Conservation (phyloP, 2,329 filamentous ascomycete genomes). For the Aureobasidium zeae region DNA sequence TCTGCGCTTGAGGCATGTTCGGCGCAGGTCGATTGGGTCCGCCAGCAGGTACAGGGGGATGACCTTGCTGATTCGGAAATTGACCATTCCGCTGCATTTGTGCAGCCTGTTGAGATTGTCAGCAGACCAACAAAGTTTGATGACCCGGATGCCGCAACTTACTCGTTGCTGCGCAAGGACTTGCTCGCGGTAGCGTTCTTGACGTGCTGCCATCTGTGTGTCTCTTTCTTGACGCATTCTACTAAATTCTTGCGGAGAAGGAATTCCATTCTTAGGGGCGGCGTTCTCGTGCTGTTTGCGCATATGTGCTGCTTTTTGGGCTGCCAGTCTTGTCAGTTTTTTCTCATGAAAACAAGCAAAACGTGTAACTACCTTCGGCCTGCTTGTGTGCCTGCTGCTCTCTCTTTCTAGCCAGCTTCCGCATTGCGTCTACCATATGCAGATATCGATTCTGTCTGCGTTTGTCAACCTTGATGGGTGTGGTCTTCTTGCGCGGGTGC, state of each 20-base stretch:
- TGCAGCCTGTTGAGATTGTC: constrained; percentile 20
- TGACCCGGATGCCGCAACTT: background rate
- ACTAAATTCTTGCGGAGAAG: constrained; percentile 87
- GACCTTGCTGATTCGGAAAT: constrained; percentile 6
- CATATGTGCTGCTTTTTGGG: constrained; percentile 58
- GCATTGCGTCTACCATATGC: constrained; percentile 85
- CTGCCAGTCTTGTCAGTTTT: constrained; percentile 19
- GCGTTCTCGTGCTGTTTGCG: constrained; percentile 65
- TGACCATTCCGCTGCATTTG: constrained; percentile 19
- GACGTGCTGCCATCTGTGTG: constrained; percentile 50
- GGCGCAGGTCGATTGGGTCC: background rate
- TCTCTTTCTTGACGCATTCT: constrained; percentile 81
- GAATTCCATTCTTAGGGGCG: constrained; percentile 48
- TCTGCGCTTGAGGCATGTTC: constrained; percentile 2
- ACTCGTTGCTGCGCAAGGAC: constrained; percentile 42
- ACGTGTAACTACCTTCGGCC: constrained; percentile 54
- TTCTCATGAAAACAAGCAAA: background rate
- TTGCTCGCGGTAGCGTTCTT: constrained; percentile 54
- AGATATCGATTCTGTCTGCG: constrained; percentile 79
- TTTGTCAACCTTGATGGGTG: constrained; percentile 76
- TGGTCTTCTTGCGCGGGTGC: constrained; percentile 58
- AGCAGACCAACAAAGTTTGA: background rate
- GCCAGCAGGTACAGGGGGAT: background rate
- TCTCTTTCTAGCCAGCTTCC: constrained; percentile 88
- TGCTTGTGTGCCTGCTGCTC: constrained; percentile 81